phyloP scores from a whole-genome alignment of 1,284 basidiomycete genomes.

The Hemileccinum hortonii region DNA sequence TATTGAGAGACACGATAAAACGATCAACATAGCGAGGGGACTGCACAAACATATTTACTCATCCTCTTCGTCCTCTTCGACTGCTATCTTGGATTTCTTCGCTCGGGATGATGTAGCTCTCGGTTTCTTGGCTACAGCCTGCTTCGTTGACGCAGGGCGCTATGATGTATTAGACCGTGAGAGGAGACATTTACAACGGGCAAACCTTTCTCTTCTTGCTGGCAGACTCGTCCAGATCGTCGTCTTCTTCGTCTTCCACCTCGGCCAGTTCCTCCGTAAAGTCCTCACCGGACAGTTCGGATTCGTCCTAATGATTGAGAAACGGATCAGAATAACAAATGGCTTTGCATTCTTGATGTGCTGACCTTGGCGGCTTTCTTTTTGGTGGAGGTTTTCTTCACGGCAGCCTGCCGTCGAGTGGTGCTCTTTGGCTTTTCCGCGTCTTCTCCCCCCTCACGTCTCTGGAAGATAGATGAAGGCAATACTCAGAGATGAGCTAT shows the following conservation, averaged over 20 bases:
- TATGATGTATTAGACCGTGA: constrained; percentile 19
- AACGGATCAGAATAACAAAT: background rate
- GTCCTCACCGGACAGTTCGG: constrained; percentile 32
- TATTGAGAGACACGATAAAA: constrained; percentile 1
- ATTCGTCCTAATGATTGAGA: constrained; percentile 23
- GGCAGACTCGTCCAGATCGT: constrained; percentile 20
- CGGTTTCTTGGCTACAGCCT: constrained; percentile 25
- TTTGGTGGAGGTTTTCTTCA: constrained; percentile 31
- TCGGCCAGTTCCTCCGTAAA: constrained; percentile 32
- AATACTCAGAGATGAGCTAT: constrained; percentile 4
- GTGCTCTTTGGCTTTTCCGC: constrained; percentile 43
- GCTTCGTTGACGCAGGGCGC: constrained; percentile 29
- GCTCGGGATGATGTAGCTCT: constrained; percentile 25
- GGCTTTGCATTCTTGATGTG: background rate
- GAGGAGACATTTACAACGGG: background rate
- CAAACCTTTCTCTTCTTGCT: constrained; percentile 35
- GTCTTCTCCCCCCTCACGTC: constrained; percentile 35
- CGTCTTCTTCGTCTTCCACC: constrained; percentile 32
- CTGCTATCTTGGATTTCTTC: constrained; percentile 32
- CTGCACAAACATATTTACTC: constrained; percentile 16
- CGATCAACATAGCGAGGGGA: constrained; percentile 5
- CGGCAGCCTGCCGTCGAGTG: constrained; percentile 20
- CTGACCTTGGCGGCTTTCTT: constrained; percentile 39
- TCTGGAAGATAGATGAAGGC: constrained; percentile 32
- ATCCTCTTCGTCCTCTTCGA: constrained; percentile 34